Conservation (phyloP, 139 green algal genomes). For the Trebouxia sp. region DNA sequence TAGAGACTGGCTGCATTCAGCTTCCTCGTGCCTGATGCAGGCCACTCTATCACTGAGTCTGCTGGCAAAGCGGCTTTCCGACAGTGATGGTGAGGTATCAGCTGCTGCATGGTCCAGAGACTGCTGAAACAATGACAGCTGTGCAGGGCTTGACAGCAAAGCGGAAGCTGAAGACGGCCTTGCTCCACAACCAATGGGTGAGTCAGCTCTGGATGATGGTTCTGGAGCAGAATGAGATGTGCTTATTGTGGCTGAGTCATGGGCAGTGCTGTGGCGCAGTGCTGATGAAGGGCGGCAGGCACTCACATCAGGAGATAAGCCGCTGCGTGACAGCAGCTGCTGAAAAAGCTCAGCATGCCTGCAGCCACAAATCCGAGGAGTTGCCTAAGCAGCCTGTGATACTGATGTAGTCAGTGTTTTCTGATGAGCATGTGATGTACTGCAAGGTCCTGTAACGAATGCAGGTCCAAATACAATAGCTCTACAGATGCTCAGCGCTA, state of each 20-base stretch:
- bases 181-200: neutral
- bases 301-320: neutral
- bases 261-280: neutral
- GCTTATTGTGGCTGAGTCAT: neutral
- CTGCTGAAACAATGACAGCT: neutral
- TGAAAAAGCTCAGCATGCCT: constrained; percentile 13
- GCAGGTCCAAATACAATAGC: too few species aligned
- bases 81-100: neutral
- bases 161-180: constrained; percentile 1
- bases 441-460: too few species aligned
- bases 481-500: too few species aligned
- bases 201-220: neutral
- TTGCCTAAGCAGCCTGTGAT: too few species aligned
- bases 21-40: too few species aligned
- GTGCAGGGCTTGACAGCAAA: neutral
- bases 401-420: too few species aligned
- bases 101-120: neutral
- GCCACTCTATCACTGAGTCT: too few species aligned
- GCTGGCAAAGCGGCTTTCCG: too few species aligned
- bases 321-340: constrained; percentile 7
- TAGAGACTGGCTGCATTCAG: too few species aligned
- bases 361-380: too few species aligned
- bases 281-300: neutral
- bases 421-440: too few species aligned
- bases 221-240: constrained; percentile 8